Evolutionary conservation across 192 early-diverging fungal genomes (phyloP), one percentile per base, ranked within the genome.

Genomic region (Backusella circina): DNA sequence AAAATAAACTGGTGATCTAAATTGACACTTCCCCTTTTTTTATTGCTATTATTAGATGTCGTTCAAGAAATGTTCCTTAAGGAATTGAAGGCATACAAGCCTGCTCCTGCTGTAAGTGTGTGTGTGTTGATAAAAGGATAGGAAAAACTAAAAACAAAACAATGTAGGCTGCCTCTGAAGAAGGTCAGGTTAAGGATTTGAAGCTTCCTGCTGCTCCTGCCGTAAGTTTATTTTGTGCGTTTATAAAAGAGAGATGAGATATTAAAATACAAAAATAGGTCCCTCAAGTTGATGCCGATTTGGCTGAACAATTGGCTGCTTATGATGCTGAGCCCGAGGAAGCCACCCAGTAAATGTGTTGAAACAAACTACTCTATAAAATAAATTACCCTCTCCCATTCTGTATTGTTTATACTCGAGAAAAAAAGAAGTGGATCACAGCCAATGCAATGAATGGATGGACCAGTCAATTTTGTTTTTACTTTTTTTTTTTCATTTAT

Each of bases 81-180:
- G 83, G 84, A 87, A 75, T 74, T 87, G 77, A 85, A 87, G 86
- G 73, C 33, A 64, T 87, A 87, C 81, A 85, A 87, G 84, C 86
- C 86, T 74, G 57, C 77, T 38, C 79, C 85, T 71, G 73, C 76
- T 64, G 86, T 85, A 84, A 65, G 77, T 76, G 18, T 65, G 3
- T 44, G 13, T 9, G 7, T 67, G 3, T 38, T 36, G 3, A 37
- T 26, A 31, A 31, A 35, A 26, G 12, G 12, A 51, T 51, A 21
- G 15, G 1, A n/a, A 26, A 3, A 61, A 26, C 23, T 61, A 23
- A 15, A 44, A 44, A 44, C 3, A 15, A 44, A 41, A 41, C 36
- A 41, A 4, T 28, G 9, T 61, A 61, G 54, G 54, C 71, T 35
- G 38, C 73, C 31, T 67, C 36, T 39, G 77, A 78, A 64, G 77